Base-by-base conservation (phyloP, 2,329 filamentous ascomycete species). In the Zelopaecilomyces penicillatus region DNA sequence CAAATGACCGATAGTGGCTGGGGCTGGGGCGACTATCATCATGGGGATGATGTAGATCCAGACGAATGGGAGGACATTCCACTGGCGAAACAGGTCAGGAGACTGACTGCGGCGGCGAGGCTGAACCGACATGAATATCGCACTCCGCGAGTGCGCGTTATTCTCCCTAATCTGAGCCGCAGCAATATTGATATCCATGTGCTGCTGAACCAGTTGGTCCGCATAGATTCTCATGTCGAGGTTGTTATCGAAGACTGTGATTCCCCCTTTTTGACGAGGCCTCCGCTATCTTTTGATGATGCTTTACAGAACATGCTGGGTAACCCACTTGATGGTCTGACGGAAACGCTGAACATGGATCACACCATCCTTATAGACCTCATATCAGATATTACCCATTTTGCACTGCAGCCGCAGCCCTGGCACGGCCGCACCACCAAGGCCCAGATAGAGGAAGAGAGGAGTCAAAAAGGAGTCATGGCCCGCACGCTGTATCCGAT, bases 1-100 rank as follows among this genome's bases (percentile, higher is more conserved):
- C 64, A 69, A 38, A 63, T 69, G 66, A 58, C 59, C 3, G 65
- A 67, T 38, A 57, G 57, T n/a, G 66, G 66, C 4, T 69, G 66
- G 66, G 57, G 56, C 5, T 69, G 66, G 66, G 66, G 64, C 5
- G 62, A 64, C 5, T 53, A 65, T 47, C 51, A 55, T 4, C 45
- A 52, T 5, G 58, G 59, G 1, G 59, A 65, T 3, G 40, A 47
- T 1, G 60, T 66, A 5, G 57, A 61, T 6, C 47, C 52, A 30
- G 57, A 59, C 5, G 65, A 67, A 40, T 65, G 60, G 56, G 60
- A 61, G 6, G 62, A 65, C 41, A 50, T 57, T 0, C 57, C 59
- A 3, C 49, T 68, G 42, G 61, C 59, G 2, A 63, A 55, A 43
- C 58, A 63, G 19, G 52, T 62, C 5, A 55, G 48, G 36, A 56